These are phyloP conservation scores for Vittaforma corneae DNA, from an alignment of 371 early-diverging fungal species.

Conservation along the genomic window DNA sequence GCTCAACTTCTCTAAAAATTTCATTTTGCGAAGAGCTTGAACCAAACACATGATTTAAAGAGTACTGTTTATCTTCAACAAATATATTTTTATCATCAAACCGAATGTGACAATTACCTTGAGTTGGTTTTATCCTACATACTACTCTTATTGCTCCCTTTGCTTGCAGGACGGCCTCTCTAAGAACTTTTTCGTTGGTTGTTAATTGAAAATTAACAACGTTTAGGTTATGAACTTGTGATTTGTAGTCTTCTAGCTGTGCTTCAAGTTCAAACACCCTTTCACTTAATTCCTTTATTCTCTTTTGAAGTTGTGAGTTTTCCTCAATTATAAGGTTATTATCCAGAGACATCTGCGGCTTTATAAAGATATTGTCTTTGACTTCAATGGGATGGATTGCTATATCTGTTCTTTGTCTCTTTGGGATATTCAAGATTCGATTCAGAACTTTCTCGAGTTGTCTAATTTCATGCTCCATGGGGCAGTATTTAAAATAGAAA, in stretches of 20 bases:
- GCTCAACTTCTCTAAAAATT: conserved; percentile 82
- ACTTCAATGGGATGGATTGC: not conserved
- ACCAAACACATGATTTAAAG: conserved; percentile 76
- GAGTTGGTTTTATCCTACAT: conserved; percentile 82
- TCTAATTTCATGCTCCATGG: not conserved
- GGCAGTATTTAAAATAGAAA: no score
- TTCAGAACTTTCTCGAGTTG: not conserved
- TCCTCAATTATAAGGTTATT: not conserved
- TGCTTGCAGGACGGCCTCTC: conserved; percentile 63
- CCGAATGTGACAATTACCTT: no score
- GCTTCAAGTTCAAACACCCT: not conserved
- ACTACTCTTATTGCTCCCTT: conserved; percentile 93
- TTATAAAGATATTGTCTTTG: not conserved
- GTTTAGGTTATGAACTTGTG: not conserved
- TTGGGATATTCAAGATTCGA: not conserved
- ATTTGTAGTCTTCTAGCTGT: not conserved
- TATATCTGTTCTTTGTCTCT: not conserved
- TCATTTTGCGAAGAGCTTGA: conserved; percentile 65
- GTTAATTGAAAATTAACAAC: not conserved
- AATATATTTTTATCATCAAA: no score
- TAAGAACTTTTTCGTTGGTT: conserved; percentile 12
- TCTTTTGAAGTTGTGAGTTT: not conserved
- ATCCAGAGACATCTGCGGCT: not conserved
- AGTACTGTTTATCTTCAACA: no score
- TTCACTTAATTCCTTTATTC: conserved; percentile 16